Evolutionary conservation across 2,329 filamentous ascomycete species (phyloP).

Genomic region (Coniella vitis): DNA sequence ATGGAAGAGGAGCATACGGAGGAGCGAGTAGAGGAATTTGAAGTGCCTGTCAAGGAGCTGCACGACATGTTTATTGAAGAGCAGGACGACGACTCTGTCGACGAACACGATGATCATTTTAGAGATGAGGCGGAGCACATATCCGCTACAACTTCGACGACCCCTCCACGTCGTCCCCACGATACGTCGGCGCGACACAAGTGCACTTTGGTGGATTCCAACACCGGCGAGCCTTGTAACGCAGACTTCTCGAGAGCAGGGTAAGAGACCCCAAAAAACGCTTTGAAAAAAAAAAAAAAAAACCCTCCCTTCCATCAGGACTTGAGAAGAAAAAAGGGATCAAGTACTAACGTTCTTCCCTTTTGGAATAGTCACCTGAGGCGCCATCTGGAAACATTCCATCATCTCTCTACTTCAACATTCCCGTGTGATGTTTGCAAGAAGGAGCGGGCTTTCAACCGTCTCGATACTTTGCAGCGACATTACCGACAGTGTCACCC

Average conservation of each 20-base stretch:
- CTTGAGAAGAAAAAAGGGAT: no score
- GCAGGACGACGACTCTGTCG: not conserved
- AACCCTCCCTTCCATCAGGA: no score
- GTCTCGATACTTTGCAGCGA: conserved; percentile 14
- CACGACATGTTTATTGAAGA: conserved; percentile 8
- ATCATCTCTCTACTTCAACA: conserved; percentile 14
- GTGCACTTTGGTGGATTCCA: conserved; percentile 14
- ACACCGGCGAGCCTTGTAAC: conserved; percentile 14
- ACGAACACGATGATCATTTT: not conserved
- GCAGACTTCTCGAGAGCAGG: conserved; percentile 16
- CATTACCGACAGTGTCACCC: conserved; percentile 26
- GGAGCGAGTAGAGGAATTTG: conserved; percentile 5
- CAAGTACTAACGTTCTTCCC: no score
- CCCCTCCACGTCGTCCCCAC: conserved; percentile 10
- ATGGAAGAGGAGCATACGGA: conserved; percentile 12
- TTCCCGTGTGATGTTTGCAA: conserved; percentile 16
- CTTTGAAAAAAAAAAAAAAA: no score
- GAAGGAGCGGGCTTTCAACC: conserved; percentile 15
- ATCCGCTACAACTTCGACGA: not conserved
- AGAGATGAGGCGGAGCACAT: not conserved
- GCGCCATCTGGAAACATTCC: conserved; percentile 15
- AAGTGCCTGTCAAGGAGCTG: conserved; percentile 3
- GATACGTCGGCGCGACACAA: conserved; percentile 14
- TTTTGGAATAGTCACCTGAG: conserved; percentile 5
- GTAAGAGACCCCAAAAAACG: not conserved